Conservation (phyloP, 768 basidiomycete species). For the Rhizopogon roseolus region DNA sequence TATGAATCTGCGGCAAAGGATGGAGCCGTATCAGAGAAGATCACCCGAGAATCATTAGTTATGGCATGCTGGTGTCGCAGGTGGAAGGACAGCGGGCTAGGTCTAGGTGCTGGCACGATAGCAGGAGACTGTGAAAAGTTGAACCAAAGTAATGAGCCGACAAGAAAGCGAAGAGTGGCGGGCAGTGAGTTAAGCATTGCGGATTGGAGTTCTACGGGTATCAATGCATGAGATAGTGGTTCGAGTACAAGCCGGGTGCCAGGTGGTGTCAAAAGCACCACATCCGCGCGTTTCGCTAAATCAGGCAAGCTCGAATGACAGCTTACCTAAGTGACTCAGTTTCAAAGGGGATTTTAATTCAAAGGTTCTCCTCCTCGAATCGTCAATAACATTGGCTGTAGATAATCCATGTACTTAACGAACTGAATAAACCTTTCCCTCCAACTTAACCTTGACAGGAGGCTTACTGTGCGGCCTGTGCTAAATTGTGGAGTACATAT, state of each 20-base stretch:
- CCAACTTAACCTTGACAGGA: too few species aligned
- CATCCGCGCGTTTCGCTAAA: not conserved
- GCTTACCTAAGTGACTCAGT: too few species aligned
- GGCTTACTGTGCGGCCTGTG: not conserved
- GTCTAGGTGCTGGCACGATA: conserved; percentile 25
- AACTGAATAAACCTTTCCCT: not conserved
- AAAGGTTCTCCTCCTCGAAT: too few species aligned
- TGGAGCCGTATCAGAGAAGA: conserved; percentile 47
- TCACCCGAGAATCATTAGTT: conserved; percentile 45
- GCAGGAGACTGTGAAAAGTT: conserved; percentile 11
- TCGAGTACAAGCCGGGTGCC: not conserved
- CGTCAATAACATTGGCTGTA: too few species aligned
- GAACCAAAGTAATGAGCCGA: conserved; percentile 38
- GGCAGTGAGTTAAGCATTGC: conserved; percentile 30
- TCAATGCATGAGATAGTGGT: not conserved
- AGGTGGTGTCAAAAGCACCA: not conserved
- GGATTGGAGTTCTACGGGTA: not conserved
- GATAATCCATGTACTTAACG: too few species aligned
- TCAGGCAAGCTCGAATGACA: not conserved
- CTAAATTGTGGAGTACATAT: not conserved
- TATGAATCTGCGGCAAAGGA: conserved; percentile 24
- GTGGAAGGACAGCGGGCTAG: conserved; percentile 45
- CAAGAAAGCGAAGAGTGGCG: conserved; percentile 34
- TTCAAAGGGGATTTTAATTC: too few species aligned
- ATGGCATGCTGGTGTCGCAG: conserved; percentile 64